These are phyloP conservation scores for Wickerhamiella australiensis DNA, from an alignment of 805 yeast genomes.

Conservation along the genomic window DNA sequence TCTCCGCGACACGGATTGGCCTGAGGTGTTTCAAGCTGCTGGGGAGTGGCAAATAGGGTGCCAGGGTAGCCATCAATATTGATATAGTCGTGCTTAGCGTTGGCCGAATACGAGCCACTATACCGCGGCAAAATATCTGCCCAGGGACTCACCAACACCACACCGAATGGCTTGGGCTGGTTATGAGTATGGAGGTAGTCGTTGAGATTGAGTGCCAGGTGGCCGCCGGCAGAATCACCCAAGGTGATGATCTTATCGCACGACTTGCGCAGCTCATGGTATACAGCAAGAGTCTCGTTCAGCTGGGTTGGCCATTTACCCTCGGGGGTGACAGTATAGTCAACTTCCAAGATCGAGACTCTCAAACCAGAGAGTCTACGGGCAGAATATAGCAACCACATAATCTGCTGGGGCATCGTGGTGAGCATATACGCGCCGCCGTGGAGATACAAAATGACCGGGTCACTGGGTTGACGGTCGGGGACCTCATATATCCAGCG, in stretches of 20 bases:
- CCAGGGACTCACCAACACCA: constrained; percentile 20
- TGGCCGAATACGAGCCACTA: constrained; percentile 7
- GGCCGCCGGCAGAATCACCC: constrained; percentile 30
- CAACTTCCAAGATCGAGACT: constrained; percentile 22
- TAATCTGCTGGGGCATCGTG: not conserved
- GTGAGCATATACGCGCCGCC: constrained; percentile 18
- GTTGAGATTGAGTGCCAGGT: constrained; percentile 19
- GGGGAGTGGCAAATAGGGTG: constrained; percentile 4
- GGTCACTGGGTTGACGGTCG: constrained; percentile 15
- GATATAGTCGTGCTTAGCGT: constrained; percentile 9
- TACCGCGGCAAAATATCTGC: constrained; percentile 11
- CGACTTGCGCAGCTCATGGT: constrained; percentile 17
- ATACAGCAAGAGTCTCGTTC: constrained; percentile 20
- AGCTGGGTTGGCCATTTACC: constrained; percentile 24
- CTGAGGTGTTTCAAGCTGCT: constrained; percentile 15
- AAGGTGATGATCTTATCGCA: constrained; percentile 20
- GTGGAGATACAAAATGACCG: constrained; percentile 17
- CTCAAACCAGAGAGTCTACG: not conserved
- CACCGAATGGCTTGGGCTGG: constrained; percentile 12
- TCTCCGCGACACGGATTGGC: constrained; percentile 16
- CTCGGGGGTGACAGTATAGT: constrained; percentile 24
- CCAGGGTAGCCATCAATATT: not conserved
- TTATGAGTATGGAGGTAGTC: constrained; percentile 14
- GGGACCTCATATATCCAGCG: constrained; percentile 18
- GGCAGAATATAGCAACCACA: constrained; percentile 5